phyloP scores from a whole-genome alignment of 2,329 filamentous ascomycete genomes.

The Cladophialophora immunda region DNA sequence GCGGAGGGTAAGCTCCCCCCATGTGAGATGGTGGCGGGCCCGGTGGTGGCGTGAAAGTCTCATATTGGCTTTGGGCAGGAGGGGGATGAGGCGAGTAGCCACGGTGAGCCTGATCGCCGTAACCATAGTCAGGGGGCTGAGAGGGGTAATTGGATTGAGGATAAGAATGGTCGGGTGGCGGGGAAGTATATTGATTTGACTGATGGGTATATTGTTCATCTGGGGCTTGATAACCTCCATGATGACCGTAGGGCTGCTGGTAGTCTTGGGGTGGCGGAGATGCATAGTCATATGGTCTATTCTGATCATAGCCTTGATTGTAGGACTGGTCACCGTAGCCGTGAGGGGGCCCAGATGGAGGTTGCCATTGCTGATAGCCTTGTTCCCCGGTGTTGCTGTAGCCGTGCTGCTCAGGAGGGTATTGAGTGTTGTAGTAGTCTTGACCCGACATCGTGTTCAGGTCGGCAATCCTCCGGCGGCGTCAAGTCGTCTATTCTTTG shows the following conservation, averaged over 20 bases:
- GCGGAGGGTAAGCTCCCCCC: conserved; percentile 10
- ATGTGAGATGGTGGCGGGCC: conserved; percentile 10
- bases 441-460: conserved; percentile 27
- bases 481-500: background rate
- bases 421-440: conserved; percentile 27
- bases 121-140: conserved; percentile 25
- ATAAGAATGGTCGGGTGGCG: conserved; percentile 27
- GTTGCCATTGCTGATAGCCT: conserved; percentile 31
- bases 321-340: conserved; percentile 22
- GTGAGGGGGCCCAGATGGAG: conserved; percentile 21
- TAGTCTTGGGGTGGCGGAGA: conserved; percentile 21
- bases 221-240: conserved; percentile 29
- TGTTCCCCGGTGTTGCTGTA: conserved; percentile 22
- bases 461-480: background rate
- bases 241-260: conserved; percentile 22
- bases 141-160: conserved; percentile 21
- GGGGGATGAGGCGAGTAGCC: conserved; percentile 23
- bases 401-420: conserved; percentile 29
- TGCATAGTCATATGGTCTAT: conserved; percentile 24
- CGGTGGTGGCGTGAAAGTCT: conserved; percentile 17
- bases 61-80: conserved; percentile 19
- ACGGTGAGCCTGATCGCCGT: conserved; percentile 25
- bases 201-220: conserved; percentile 25
- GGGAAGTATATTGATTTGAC: conserved; percentile 8
- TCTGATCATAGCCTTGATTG: conserved; percentile 31